Conservation (phyloP, 2,329 filamentous ascomycete species). For the Monosporascus sp. region DNA sequence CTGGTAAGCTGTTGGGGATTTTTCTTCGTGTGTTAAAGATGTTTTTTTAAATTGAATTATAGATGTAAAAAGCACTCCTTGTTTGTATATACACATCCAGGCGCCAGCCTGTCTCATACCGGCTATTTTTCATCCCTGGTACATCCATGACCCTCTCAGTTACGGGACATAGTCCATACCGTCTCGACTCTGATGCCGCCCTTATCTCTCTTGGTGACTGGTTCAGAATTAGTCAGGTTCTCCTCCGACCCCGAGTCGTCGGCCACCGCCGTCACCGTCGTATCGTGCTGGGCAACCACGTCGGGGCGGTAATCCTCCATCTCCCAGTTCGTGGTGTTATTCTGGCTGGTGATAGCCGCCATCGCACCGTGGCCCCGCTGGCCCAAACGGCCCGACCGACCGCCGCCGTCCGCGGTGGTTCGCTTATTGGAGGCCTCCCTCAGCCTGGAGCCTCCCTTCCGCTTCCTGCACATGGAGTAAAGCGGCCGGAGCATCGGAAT, state of each 20-base stretch:
- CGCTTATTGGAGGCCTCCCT: neutral
- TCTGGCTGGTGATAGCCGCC: neutral
- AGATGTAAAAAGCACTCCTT: too few species aligned
- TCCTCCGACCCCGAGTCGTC: neutral
- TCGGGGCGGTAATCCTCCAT: neutral
- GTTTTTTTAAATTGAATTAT: too few species aligned
- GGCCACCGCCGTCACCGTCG: neutral
- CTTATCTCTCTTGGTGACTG: neutral
- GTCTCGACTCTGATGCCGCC: slow-evolving; percentile 1
- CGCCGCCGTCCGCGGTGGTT: neutral
- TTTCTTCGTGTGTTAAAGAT: too few species aligned
- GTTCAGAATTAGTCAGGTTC: neutral
- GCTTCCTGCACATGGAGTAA: neutral
- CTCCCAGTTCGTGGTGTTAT: neutral
- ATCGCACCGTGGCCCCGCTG: neutral
- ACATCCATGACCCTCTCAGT: neutral
- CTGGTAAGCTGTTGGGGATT: too few species aligned
- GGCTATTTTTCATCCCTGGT: too few species aligned
- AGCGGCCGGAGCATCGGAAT: neutral
- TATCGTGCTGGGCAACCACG: neutral
- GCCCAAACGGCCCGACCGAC: neutral
- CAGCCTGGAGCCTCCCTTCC: neutral
- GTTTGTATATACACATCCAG: too few species aligned
- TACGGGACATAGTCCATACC: neutral
- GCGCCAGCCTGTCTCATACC: too few species aligned